Percentiles rank a stretch among this genome's conserved stretches.
Conservation (phyloP, 129 eudicot genomes). For the Chrysanthemum makinoi region DNA sequence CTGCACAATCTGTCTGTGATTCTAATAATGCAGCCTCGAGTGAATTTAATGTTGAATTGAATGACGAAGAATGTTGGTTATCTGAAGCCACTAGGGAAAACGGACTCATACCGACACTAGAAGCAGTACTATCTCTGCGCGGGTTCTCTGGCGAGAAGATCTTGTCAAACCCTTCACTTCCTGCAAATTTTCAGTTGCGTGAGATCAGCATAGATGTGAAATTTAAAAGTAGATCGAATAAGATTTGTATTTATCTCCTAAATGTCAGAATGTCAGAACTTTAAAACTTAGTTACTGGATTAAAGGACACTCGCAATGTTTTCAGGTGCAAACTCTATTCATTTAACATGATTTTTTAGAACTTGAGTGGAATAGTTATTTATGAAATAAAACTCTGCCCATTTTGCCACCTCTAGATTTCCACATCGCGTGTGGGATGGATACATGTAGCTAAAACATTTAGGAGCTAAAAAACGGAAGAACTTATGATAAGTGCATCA, state of each 20-base stretch:
- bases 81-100: slow-evolving; percentile 31
- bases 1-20: slow-evolving; percentile 58
- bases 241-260: no score
- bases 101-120: slow-evolving; percentile 33
- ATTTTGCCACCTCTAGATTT: background rate
- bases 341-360: background rate
- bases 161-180: slow-evolving; percentile 69
- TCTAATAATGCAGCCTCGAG: slow-evolving; percentile 64
- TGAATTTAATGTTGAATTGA: slow-evolving; percentile 52
- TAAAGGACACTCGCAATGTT: background rate
- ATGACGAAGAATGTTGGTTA: slow-evolving; percentile 15
- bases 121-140: slow-evolving; percentile 31
- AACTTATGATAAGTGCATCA: background rate
- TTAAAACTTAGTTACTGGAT: no score
- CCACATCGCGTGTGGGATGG: no score
- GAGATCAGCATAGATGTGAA: background rate
- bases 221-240: no score
- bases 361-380: no score
- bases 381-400: background rate
- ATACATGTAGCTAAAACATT: no score
- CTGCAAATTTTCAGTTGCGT: slow-evolving; percentile 46
- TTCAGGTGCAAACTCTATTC: background rate
- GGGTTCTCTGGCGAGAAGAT: slow-evolving; percentile 49
- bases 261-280: no score
- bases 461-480: background rate